A percentile compares a stretch with the other conserved stretches of the same genome.
Conservation (phyloP, 2,329 filamentous ascomycete genomes). For the Mycosphaerelloides madeirae region DNA sequence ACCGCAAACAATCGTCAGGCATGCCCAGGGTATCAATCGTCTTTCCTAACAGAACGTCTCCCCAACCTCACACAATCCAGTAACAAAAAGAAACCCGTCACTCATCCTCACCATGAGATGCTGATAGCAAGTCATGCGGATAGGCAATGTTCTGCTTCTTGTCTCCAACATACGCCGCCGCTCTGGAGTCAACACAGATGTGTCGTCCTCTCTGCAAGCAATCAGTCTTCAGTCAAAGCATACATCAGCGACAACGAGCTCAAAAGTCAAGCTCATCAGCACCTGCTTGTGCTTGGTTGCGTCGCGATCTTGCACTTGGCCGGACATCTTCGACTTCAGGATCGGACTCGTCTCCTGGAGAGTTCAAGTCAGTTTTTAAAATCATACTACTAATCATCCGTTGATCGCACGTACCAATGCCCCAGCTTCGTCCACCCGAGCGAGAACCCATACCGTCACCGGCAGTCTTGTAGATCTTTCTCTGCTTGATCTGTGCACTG, state of each 20-base stretch:
- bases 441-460: slow-evolving; percentile 55
- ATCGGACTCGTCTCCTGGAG: slow-evolving; percentile 38
- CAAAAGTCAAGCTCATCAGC: slow-evolving; percentile 20
- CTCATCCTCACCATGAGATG: neutral
- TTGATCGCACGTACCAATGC: slow-evolving; percentile 26
- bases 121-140: neutral
- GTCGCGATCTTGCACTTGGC: slow-evolving; percentile 21
- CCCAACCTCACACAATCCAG: neutral
- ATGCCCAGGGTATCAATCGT: slow-evolving; percentile 9
- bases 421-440: slow-evolving; percentile 46
- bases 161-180: neutral
- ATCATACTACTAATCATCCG: slow-evolving; percentile 40
- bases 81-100: slow-evolving; percentile 1
- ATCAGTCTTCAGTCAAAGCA: too few species aligned
- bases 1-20: slow-evolving; percentile 5
- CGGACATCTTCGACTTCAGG: slow-evolving; percentile 27
- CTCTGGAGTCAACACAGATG: neutral
- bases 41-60: slow-evolving; percentile 2
- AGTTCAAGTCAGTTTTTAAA: neutral
- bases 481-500: slow-evolving; percentile 12
- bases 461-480: slow-evolving; percentile 36
- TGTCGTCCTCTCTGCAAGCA: neutral
- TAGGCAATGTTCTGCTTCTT: neutral
- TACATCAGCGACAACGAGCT: neutral
- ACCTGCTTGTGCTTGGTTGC: slow-evolving; percentile 21